Percentiles rank a stretch among this genome's conserved stretches.
phyloP scores from a whole-genome alignment of 2,329 filamentous ascomycete species.

The Sporothrix dimorphospora region DNA sequence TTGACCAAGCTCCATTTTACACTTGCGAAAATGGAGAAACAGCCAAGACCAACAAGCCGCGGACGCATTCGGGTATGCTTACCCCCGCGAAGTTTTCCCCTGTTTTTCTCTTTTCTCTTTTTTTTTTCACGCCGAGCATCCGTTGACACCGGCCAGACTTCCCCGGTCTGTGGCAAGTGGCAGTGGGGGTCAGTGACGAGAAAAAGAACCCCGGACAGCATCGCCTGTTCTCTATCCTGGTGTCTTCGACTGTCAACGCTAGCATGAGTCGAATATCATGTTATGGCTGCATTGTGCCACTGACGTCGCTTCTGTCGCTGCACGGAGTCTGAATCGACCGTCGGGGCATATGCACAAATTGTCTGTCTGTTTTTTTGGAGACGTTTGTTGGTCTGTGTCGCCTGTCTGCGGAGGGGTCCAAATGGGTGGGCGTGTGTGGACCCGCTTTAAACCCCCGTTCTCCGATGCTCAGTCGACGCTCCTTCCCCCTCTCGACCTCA shows the following conservation, averaged over 20 bases:
- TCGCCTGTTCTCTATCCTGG: not conserved
- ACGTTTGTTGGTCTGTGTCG: not conserved
- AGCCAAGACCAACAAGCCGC: not conserved
- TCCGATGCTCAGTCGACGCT: not conserved
- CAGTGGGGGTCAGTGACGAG: not conserved
- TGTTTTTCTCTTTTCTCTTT: not conserved
- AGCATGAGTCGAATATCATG: not conserved
- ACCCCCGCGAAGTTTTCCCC: not conserved
- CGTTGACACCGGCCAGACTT: not conserved
- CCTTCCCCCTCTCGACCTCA: not conserved
- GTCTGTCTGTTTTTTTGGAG: not conserved
- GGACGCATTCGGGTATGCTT: conserved; percentile 1
- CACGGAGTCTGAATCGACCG: not conserved
- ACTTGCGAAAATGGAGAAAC: not conserved
- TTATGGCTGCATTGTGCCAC: not conserved
- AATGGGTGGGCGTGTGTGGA: not conserved
- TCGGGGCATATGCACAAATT: not conserved
- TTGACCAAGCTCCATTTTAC: not conserved
- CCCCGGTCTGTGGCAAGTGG: not conserved
- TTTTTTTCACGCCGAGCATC: conserved; percentile 8
- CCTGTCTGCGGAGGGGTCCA: not conserved
- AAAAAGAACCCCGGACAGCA: not conserved
- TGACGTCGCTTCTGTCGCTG: not conserved
- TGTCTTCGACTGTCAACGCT: not conserved
- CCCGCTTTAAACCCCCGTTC: not conserved